phyloP scores from a whole-genome alignment of 257 asterid genomes.

The Hygrophila difformis region DNA sequence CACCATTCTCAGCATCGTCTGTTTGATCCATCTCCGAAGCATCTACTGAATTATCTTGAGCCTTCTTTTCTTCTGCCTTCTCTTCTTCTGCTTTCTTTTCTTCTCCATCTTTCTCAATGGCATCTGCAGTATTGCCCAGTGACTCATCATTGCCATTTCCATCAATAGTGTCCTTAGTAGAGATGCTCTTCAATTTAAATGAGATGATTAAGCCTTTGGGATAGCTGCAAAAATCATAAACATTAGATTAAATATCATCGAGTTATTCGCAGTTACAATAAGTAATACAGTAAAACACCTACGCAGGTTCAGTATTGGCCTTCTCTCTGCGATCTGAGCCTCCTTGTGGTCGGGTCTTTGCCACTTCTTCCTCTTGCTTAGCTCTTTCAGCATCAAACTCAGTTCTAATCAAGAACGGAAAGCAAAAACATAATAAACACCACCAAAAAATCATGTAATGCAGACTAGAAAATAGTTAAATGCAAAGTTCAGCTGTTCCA shows the following conservation, averaged over 20 bases:
- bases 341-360: slow-evolving; percentile 26
- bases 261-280: not conserved
- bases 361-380: slow-evolving; percentile 54
- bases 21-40: slow-evolving; percentile 20
- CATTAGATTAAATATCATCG: slow-evolving; percentile 8
- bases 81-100: slow-evolving; percentile 22
- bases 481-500: slow-evolving; percentile 24
- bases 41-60: slow-evolving; percentile 23
- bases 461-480: too few species aligned
- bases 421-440: slow-evolving; percentile 6
- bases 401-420: slow-evolving; percentile 36
- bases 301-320: slow-evolving; percentile 47
- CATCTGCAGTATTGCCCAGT: slow-evolving; percentile 22
- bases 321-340: slow-evolving; percentile 48
- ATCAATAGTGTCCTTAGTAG: slow-evolving; percentile 29
- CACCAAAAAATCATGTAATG: too few species aligned
- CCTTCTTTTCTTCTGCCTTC: slow-evolving; percentile 25
- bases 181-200: slow-evolving; percentile 57
- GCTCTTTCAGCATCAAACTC: slow-evolving; percentile 72
- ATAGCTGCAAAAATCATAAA: slow-evolving; percentile 41
- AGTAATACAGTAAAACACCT: slow-evolving; percentile 20
- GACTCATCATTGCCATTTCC: slow-evolving; percentile 32
- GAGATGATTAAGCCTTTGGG: slow-evolving; percentile 85
- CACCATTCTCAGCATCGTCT: slow-evolving; percentile 26
- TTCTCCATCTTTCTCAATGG: slow-evolving; percentile 30